phyloP scores from a whole-genome alignment of 2,329 filamentous ascomycete species.

The Botrytis deweyae region DNA sequence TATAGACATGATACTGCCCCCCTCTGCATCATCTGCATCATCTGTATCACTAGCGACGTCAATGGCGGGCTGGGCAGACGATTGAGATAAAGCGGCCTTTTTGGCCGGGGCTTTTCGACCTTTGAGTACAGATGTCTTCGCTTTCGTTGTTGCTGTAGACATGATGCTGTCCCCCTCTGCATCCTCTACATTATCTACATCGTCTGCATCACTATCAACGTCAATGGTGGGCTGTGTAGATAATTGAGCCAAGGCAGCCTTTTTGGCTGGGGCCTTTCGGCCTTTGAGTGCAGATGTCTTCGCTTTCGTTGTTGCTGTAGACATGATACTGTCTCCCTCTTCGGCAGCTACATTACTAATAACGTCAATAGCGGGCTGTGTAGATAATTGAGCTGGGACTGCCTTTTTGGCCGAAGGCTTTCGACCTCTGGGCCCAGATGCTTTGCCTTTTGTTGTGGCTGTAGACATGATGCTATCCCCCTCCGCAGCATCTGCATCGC shows the following conservation, averaged over 20 bases:
- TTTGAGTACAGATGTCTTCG: neutral
- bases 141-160: conserved; percentile 10
- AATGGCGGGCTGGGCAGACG: no score
- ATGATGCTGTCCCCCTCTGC: conserved; percentile 54
- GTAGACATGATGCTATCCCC: conserved; percentile 61
- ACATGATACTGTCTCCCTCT: conserved; percentile 56
- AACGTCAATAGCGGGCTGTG: conserved; percentile 54
- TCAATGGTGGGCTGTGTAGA: conserved; percentile 57
- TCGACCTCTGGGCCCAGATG: conserved; percentile 50
- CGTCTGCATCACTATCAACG: no score
- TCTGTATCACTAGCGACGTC: no score
- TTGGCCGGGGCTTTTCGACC: conserved; percentile 43
- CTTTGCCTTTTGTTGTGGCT: conserved; percentile 58
- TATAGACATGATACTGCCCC: conserved; percentile 51
- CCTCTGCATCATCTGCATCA: conserved; percentile 37
- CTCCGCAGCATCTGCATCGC: conserved; percentile 48
- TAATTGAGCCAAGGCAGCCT: conserved; percentile 67
- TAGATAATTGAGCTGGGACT: conserved; percentile 67
- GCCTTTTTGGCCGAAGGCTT: conserved; percentile 48
- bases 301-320: conserved; percentile 56
- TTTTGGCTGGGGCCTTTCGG: conserved; percentile 42
- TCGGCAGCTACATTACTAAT: conserved; percentile 46
- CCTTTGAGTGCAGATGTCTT: conserved; percentile 56
- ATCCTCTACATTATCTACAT: no score
- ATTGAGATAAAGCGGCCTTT: conserved; percentile 45